Evolutionary conservation across 2,329 filamentous ascomycete species (phyloP), one percentile per base, ranked within the genome.

Genomic region (Cordyceps cicadae): DNA sequence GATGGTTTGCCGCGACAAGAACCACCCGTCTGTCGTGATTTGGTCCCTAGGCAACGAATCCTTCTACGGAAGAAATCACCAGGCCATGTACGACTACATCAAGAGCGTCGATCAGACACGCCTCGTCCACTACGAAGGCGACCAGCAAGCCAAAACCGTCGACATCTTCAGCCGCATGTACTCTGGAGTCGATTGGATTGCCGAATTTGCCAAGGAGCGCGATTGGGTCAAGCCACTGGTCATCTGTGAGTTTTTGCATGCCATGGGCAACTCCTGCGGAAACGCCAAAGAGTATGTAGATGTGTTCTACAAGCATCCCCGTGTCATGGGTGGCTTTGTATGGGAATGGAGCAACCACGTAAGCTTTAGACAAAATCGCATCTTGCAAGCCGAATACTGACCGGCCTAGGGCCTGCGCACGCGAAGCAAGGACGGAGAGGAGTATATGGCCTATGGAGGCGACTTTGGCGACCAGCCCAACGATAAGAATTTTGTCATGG

Each of bases 41-140:
- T 90, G 87, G 88, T 87, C 83, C 19, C 75, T 90, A 0, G 87
- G 87, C 0, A 90, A 90, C 61, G 87, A 90, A 67, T 79, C 86
- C 0, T 90, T 88, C 66, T 89, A 88, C 62, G 87, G 87, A 0
- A 74, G 75, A 1, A 90, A 90, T 62, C 85, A 87, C 60, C 79
- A 78, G 54, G 83, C 82, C 11, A 90, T 90, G 87, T 86, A 86
- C 62, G 75, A 85, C 4, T 84, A 79, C 70, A 81, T 85, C 66
- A 85, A 82, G 64, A 67, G 72, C 0, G 76, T 80, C 14, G 87
- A 89, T 62, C 67, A 73, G 1, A 82, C 77, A 6, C 77, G 86
- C 2, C 79, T 82, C 0, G 76, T 89, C 1, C 87, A 89, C 67
- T 89, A 89, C 65, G 86, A 89, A 66, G 82, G 79, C 0, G 86